Percentiles rank a stretch among this genome's conserved stretches.
Conservation (phyloP, 768 basidiomycete genomes). For the Suillus lakei region DNA sequence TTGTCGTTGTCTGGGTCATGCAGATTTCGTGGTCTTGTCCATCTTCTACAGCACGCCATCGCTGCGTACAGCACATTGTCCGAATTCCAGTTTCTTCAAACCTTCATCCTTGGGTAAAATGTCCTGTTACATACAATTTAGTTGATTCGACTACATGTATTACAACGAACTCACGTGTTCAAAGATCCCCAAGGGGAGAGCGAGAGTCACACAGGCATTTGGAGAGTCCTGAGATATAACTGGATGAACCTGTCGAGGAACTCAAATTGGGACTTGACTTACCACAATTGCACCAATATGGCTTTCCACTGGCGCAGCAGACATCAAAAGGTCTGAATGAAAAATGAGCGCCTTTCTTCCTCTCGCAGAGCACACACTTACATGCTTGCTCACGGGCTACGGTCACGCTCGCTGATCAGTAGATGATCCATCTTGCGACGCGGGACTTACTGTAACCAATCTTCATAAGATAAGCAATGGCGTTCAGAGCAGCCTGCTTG, state of each 20-base stretch:
- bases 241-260: neutral
- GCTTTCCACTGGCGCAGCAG: conserved; percentile 71
- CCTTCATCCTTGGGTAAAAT: conserved; percentile 71
- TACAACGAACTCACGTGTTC: conserved; percentile 53
- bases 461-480: conserved; percentile 71
- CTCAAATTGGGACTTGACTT: conserved; percentile 24
- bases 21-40: neutral
- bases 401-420: neutral
- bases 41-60: conserved; percentile 42
- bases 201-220: conserved; percentile 78
- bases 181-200: conserved; percentile 78
- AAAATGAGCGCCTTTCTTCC: neutral
- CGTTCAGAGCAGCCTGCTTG: conserved; percentile 79
- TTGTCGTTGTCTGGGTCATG: neutral
- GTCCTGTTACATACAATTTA: conserved; percentile 47
- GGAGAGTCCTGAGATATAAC: conserved; percentile 60
- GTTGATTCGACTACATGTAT: neutral
- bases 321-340: conserved; percentile 62
- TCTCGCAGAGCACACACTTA: conserved; percentile 29
- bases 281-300: conserved; percentile 75
- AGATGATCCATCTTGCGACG: conserved; percentile 2
- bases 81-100: conserved; percentile 59
- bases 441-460: conserved; percentile 69
- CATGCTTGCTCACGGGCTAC: conserved; percentile 79
- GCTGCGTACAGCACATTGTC: too few relatives aligned